phyloP scores from a whole-genome alignment of 306 rosid species.

The Vachellia pachyceras region DNA sequence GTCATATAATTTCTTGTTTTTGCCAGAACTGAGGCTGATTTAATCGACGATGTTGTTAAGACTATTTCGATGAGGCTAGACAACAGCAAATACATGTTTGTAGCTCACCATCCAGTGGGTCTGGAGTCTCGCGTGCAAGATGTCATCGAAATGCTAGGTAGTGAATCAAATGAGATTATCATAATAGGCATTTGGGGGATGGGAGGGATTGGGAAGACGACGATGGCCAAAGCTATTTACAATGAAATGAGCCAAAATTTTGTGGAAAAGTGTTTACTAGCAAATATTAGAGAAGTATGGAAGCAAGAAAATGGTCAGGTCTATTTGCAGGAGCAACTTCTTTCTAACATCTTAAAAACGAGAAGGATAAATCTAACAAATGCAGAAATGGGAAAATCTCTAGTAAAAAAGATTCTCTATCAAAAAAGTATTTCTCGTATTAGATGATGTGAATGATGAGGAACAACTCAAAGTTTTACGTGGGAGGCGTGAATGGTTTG shows the following conservation, averaged over 20 bases:
- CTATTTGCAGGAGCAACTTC: neutral
- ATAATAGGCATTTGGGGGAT: neutral
- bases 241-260: neutral
- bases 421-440: neutral
- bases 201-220: neutral
- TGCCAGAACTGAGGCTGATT: neutral
- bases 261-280: neutral
- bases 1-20: neutral
- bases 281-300: neutral
- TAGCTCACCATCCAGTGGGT: conserved; percentile 3
- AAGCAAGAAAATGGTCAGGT: neutral
- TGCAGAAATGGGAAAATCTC: neutral
- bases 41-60: neutral
- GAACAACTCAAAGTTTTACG: neutral
- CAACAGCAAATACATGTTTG: neutral
- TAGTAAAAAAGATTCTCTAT: neutral
- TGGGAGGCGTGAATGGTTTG: neutral
- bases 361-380: neutral
- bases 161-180: neutral
- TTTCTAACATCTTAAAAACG: neutral
- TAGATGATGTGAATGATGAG: neutral
- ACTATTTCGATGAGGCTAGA: neutral
- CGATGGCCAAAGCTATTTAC: neutral
- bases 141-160: neutral
- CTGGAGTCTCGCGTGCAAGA: neutral